These are phyloP conservation scores for Erigeron philadelphicus DNA, from an alignment of 140 eudicot species.

Conservation along the genomic window DNA sequence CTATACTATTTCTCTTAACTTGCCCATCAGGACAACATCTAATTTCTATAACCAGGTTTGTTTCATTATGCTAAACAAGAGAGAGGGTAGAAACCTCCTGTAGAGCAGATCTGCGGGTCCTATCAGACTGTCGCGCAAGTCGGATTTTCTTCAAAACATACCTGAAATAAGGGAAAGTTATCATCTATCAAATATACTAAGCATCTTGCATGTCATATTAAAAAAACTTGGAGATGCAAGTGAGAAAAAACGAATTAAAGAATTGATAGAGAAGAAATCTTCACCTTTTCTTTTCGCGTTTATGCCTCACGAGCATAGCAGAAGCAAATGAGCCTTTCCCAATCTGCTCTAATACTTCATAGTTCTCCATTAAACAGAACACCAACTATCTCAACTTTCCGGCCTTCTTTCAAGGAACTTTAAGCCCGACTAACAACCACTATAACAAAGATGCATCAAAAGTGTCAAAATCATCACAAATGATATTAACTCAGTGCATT, in stretches of 20 bases:
- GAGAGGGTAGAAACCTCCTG: slow-evolving; percentile 45
- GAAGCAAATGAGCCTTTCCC: slow-evolving; percentile 99
- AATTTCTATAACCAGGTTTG: neutral
- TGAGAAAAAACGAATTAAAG: neutral
- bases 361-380: slow-evolving; percentile 60
- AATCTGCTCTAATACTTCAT: slow-evolving; percentile 85
- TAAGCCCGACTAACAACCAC: slow-evolving; percentile 9
- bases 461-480: slow-evolving; percentile 12
- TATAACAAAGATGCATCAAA: slow-evolving; percentile 24
- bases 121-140: slow-evolving; percentile 44
- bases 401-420: slow-evolving; percentile 10
- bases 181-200: slow-evolving; percentile 19
- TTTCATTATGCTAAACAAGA: slow-evolving; percentile 1
- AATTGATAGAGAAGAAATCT: slow-evolving; percentile 12
- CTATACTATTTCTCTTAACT: neutral
- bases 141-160: slow-evolving; percentile 38
- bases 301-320: slow-evolving; percentile 89
- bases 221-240: too few species aligned
- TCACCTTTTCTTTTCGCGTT: slow-evolving; percentile 86
- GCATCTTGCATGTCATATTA: neutral
- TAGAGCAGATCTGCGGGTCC: slow-evolving; percentile 76
- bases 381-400: slow-evolving; percentile 14
- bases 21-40: neutral
- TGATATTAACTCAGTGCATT: neutral
- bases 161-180: slow-evolving; percentile 33